Conservation (phyloP, 148 eudicot species). For the Pouteria glomerata region DNA sequence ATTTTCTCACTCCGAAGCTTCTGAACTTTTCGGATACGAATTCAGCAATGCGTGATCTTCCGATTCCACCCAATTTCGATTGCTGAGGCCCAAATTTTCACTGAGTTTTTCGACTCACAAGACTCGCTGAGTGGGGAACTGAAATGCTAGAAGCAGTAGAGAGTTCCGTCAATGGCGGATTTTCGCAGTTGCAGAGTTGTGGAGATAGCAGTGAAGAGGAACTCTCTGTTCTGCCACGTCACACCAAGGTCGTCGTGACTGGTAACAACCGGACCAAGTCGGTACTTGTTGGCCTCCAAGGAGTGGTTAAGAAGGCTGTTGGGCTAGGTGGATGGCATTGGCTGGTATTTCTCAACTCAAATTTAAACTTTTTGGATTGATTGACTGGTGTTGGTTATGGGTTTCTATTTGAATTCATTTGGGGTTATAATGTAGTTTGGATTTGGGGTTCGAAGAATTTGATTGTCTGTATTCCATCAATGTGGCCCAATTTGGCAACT, state of each 20-base stretch:
- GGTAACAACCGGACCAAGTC: slow-evolving; percentile 75
- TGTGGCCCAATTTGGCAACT: neutral
- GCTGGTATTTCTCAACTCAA: slow-evolving; percentile 44
- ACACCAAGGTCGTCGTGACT: slow-evolving; percentile 71
- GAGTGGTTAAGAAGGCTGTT: slow-evolving; percentile 74
- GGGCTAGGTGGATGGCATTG: slow-evolving; percentile 94
- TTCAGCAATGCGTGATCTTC: slow-evolving; percentile 30
- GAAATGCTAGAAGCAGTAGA: slow-evolving; percentile 44
- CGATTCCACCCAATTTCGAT: slow-evolving; percentile 7
- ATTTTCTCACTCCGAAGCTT: slow-evolving; percentile 15
- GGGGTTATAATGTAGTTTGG: neutral
- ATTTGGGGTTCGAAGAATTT: neutral
- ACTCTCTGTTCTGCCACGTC: slow-evolving; percentile 65
- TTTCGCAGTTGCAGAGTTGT: slow-evolving; percentile 33
- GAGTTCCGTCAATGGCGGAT: slow-evolving; percentile 34
- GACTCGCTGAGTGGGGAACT: neutral
- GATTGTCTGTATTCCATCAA: neutral
- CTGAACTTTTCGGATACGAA: slow-evolving; percentile 1
- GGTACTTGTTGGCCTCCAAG: slow-evolving; percentile 66
- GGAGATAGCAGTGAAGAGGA: slow-evolving; percentile 72
- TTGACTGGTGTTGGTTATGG: neutral
- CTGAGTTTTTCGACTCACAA: slow-evolving; percentile 2
- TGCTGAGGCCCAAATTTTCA: neutral
- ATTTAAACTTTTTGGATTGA: neutral
- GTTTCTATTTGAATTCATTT: neutral